These are phyloP conservation scores for Metarhizium sp. DNA, from an alignment of 2,329 filamentous ascomycete genomes.

Conservation along the genomic window DNA sequence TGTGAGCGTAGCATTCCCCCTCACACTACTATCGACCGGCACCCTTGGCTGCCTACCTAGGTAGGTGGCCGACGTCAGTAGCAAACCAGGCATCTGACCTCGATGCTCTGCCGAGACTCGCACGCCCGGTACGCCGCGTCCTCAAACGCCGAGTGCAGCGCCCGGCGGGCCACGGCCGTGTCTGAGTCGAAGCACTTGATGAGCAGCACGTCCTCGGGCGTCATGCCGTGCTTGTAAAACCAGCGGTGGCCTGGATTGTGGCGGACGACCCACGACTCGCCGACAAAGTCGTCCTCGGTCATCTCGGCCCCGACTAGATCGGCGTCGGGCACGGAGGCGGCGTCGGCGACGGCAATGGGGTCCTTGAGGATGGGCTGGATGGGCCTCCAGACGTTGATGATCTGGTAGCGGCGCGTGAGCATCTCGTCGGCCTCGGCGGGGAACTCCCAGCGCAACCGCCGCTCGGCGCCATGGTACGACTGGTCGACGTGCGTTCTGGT, in stretches of 20 bases:
- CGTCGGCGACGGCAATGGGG: conserved; percentile 44
- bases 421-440: conserved; percentile 31
- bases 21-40: too few relatives aligned
- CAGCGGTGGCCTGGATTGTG: conserved; percentile 35
- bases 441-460: conserved; percentile 27
- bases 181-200: conserved; percentile 59
- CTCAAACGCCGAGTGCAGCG: conserved; percentile 45
- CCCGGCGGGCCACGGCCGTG: conserved; percentile 38
- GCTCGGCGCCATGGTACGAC: conserved; percentile 33
- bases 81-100: conserved; percentile 54
- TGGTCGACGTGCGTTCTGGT: conserved; percentile 41
- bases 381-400: conserved; percentile 39
- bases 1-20: too few relatives aligned
- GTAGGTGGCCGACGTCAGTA: conserved; percentile 26
- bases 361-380: conserved; percentile 32
- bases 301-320: conserved; percentile 41
- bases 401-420: conserved; percentile 34
- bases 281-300: conserved; percentile 38
- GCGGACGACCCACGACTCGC: conserved; percentile 38
- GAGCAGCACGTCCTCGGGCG: conserved; percentile 43
- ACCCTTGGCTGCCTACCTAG: too few relatives aligned
- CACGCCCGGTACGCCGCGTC: conserved; percentile 43
- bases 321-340: conserved; percentile 36
- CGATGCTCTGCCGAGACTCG: conserved; percentile 51
- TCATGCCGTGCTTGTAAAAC: conserved; percentile 43